A percentile compares a stretch with the other conserved stretches of the same genome.
phyloP scores from a whole-genome alignment of 2,329 filamentous ascomycete species.

The Fusarium pilosicola region DNA sequence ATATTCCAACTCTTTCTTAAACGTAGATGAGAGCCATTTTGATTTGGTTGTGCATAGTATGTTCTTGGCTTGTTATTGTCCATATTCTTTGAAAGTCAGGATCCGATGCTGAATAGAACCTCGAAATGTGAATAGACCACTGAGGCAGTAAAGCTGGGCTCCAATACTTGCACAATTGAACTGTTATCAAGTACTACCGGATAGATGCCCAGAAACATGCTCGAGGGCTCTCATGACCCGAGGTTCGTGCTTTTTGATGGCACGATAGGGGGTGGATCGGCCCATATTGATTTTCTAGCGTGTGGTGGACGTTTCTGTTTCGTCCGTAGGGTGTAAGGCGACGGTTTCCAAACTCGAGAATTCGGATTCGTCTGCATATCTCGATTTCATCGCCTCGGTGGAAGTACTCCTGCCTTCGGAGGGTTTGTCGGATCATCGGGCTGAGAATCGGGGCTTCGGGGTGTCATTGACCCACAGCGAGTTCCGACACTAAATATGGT shows the following conservation, averaged over 20 bases:
- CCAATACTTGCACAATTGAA: background rate
- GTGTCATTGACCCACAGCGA: background rate
- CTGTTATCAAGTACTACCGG: background rate
- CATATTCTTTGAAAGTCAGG: background rate
- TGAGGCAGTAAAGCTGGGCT: background rate
- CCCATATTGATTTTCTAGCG: background rate
- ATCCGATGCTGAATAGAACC: background rate
- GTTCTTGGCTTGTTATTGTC: background rate
- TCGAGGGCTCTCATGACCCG: background rate
- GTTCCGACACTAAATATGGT: background rate
- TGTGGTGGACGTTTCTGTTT: background rate
- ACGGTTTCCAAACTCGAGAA: background rate
- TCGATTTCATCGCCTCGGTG: too few relatives aligned
- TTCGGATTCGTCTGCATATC: background rate
- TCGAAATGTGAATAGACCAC: background rate
- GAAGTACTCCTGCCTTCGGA: background rate
- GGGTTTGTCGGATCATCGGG: background rate
- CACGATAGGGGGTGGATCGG: background rate
- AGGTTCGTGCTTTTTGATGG: background rate
- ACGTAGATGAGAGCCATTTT: background rate
- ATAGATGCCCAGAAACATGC: background rate
- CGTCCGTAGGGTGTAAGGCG: background rate
- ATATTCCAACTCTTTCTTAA: background rate
- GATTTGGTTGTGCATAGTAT: background rate
- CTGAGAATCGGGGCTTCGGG: background rate